Base-by-base conservation (phyloP, 2,329 filamentous ascomycete genomes). In the Decorospora gaudefroyi region DNA sequence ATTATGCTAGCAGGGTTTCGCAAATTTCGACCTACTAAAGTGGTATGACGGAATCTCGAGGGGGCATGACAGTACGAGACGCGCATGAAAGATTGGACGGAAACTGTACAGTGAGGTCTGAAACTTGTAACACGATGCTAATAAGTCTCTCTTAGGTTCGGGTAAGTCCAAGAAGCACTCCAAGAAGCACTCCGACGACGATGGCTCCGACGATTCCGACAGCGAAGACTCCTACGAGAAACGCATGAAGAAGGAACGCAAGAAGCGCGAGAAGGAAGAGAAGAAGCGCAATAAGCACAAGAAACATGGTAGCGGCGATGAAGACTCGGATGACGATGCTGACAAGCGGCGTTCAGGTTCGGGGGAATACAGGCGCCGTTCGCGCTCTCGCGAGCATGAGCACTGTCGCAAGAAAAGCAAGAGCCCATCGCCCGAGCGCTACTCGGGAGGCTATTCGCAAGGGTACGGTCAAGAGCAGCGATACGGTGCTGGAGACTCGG, bases 151-250 rank as follows among this genome's bases (percentile, higher is more conserved):
- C n/a, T n/a, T n/a, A n/a, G n/a, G n/a, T n/a, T n/a, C n/a, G n/a
- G n/a, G n/a, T n/a, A n/a, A n/a, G 55, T 67, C 62, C 12, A 67
- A 70, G 49, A 65, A n/a, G n/a, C n/a, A n/a, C n/a, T n/a, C 67
- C 67, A 51, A 72, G 71, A 72, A 74, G 61, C 62, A 64, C 25
- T 71, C 72, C 60, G 67, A 73, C 43, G 61, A 71, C 49, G 65
- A 67, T 45, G 64, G 66, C 25, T 51, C 51, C 23, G 37, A 54
- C 40, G 48, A 52, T 39, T 51, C 49, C 51, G 61, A 51, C 18
- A 64, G 65, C 42, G 66, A 64, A 28, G 62, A 62, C 43, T 65
- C 60, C 11, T 46, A 54, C 34, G 55, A 56, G 27, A 58, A 52
- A 35, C 53, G 55, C 19, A 12, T 33, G 22, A 56, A 52, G 43